phyloP scores from a whole-genome alignment of 352 stramenopile genomes.

The Elongisporangium prolatum region DNA sequence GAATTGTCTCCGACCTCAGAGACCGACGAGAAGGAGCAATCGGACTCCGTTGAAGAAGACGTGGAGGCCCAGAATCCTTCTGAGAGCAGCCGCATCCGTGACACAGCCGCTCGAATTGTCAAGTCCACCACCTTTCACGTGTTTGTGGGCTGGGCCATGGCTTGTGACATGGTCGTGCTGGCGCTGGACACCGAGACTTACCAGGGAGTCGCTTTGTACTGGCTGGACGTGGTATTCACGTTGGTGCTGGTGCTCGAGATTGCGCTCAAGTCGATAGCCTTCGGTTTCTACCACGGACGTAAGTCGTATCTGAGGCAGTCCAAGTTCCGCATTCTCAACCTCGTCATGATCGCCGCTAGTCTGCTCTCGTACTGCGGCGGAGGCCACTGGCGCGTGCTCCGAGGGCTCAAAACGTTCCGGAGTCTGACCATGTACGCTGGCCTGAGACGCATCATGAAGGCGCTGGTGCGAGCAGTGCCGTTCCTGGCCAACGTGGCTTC shows the following conservation, averaged over 20 bases:
- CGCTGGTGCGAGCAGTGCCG: constrained; percentile 55
- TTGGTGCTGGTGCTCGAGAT: constrained; percentile 55
- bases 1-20: constrained; percentile 9
- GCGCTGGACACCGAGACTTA: constrained; percentile 52
- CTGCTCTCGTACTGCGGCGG: constrained; percentile 41
- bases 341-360: constrained; percentile 37
- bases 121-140: constrained; percentile 44
- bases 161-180: constrained; percentile 49
- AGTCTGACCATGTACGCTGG: constrained; percentile 61
- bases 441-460: constrained; percentile 60
- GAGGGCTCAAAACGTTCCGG: constrained; percentile 62
- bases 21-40: constrained; percentile 4
- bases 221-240: constrained; percentile 61
- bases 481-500: constrained; percentile 75
- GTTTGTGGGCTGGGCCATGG: constrained; percentile 36
- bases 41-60: constrained; percentile 1
- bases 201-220: constrained; percentile 14
- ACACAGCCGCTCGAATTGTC: constrained; percentile 13
- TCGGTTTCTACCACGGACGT: constrained; percentile 31
- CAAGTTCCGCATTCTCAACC: constrained; percentile 45
- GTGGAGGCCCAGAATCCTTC: not conserved
- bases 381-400: constrained; percentile 40
- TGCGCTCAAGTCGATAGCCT: constrained; percentile 46
- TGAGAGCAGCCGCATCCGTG: constrained; percentile 7
- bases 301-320: constrained; percentile 53